Evolutionary conservation across 2,329 filamentous ascomycete genomes (phyloP), one percentile per base, ranked within the genome.

Genomic region (Ceratocystis lukuohia): DNA sequence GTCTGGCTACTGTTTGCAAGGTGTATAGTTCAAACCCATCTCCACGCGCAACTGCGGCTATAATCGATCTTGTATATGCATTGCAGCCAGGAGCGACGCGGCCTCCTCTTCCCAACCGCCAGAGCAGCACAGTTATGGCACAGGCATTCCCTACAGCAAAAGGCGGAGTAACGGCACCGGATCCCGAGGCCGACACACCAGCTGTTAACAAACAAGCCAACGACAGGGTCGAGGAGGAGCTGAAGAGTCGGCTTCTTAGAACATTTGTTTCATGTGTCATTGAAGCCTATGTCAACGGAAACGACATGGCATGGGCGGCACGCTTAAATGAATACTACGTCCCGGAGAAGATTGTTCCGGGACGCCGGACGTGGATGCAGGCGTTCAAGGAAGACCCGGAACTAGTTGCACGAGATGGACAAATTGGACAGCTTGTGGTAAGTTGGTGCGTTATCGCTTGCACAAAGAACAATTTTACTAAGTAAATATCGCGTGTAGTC

Each of bases 191-290:
- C 8, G 74, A 74, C 25, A 67, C 70, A 56, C 69, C 70, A 17
- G 77, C 73, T 65, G 72, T 73, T 50, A 80, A 84, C 74, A 61
- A 61, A 22, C 56, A 53, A n/a, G 75, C 79, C 73, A 72, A 77
- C 46, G 79, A 80, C 59, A 79, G 80, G 5, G 78, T 80, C 45
- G 88, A 92, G 73, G 77, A 77, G 1, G 81, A 79, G 7, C 77
- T 91, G 68, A 83, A 87, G 71, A 78, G 79, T 45, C 84, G 82
- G 67, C 77, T 93, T 17, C 75, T 93, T 28, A 86, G 90, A 72
- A 85, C 86, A 1, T 92, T 94, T 73, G 80, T 90, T n/a, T 90
- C 88, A 0, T 88, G 89, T 72, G 77, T 92, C 20, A 76, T 92
- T 10, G 88, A 92, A 72, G 82, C 87, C 59, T 93, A 90, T 70